phyloP scores from a whole-genome alignment of 345 rosid species.

The Eucalyptus rudis region DNA sequence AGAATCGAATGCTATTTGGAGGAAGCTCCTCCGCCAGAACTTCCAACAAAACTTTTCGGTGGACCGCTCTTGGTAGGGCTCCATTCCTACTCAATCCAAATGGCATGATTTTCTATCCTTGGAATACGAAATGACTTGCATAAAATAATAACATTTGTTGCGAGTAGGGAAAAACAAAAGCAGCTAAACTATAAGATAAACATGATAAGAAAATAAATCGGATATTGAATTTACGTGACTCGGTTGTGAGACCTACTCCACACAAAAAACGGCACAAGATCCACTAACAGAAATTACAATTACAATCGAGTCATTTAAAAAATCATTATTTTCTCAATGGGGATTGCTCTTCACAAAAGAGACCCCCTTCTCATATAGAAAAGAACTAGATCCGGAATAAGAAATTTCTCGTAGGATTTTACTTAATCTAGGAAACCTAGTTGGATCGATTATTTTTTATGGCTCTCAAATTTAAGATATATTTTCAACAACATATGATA shows the following conservation, averaged over 20 bases:
- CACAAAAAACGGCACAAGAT: not conserved
- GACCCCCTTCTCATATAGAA: not conserved
- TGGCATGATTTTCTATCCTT: not conserved
- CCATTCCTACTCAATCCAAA: not conserved
- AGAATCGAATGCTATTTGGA: slow-evolving; percentile 7
- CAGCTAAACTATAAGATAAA: too few relatives aligned
- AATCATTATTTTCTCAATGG: too few relatives aligned
- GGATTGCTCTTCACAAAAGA: not conserved
- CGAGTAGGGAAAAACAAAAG: too few relatives aligned
- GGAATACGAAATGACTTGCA: not conserved
- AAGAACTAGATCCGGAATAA: too few relatives aligned
- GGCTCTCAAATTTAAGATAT: not conserved
- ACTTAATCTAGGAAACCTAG: not conserved
- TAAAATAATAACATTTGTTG: too few relatives aligned
- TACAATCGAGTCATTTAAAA: too few relatives aligned
- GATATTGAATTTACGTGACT: not conserved
- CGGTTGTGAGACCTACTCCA: not conserved
- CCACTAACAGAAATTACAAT: too few relatives aligned
- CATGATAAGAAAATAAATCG: too few relatives aligned
- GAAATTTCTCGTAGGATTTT: not conserved
- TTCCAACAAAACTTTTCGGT: not conserved
- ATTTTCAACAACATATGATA: too few relatives aligned
- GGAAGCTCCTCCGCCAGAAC: slow-evolving; percentile 26
- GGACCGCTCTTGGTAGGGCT: not conserved
- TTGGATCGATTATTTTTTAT: too few relatives aligned